Evolutionary conservation across 192 early-diverging fungal genomes (phyloP).

Genomic region (Mortierella alpina): DNA sequence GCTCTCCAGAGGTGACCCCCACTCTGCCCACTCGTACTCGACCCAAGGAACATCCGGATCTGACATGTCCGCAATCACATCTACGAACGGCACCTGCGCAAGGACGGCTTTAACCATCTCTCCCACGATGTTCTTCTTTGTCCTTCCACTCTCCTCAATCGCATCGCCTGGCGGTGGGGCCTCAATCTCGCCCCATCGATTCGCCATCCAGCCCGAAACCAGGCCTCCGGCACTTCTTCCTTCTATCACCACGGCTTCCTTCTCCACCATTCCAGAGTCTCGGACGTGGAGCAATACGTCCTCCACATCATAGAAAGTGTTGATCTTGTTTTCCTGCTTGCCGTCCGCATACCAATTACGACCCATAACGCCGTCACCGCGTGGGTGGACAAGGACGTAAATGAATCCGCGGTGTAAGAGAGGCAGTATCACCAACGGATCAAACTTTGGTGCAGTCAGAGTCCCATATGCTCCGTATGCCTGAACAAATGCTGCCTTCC

Average conservation of each 20-base stretch:
- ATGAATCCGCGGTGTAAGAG: slow-evolving; percentile 33
- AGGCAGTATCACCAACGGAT: slow-evolving; percentile 13
- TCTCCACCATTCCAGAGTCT: slow-evolving; percentile 33
- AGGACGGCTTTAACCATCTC: slow-evolving; percentile 53
- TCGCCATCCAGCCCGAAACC: slow-evolving; percentile 43
- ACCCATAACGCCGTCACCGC: slow-evolving; percentile 40
- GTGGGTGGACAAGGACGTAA: slow-evolving; percentile 28
- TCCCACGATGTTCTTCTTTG: slow-evolving; percentile 22
- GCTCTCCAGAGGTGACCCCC: slow-evolving; percentile 43
- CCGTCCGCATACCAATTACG: slow-evolving; percentile 31
- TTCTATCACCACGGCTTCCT: slow-evolving; percentile 15
- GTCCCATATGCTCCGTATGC: slow-evolving; percentile 46
- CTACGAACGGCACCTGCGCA: slow-evolving; percentile 45
- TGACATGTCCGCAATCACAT: slow-evolving; percentile 48
- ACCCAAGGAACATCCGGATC: slow-evolving; percentile 43
- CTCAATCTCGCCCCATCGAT: slow-evolving; percentile 38
- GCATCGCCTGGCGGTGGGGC: neutral
- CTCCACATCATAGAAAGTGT: slow-evolving; percentile 48
- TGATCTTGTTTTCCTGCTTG: slow-evolving; percentile 22
- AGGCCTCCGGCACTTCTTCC: slow-evolving; percentile 46
- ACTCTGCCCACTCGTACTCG: slow-evolving; percentile 52
- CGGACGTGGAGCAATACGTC: slow-evolving; percentile 27
- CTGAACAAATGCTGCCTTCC: slow-evolving; percentile 20
- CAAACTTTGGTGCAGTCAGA: slow-evolving; percentile 17
- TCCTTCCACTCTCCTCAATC: neutral